Conservation (phyloP, 176 grass and related monocot species). For the Eragrostis curvula region DNA sequence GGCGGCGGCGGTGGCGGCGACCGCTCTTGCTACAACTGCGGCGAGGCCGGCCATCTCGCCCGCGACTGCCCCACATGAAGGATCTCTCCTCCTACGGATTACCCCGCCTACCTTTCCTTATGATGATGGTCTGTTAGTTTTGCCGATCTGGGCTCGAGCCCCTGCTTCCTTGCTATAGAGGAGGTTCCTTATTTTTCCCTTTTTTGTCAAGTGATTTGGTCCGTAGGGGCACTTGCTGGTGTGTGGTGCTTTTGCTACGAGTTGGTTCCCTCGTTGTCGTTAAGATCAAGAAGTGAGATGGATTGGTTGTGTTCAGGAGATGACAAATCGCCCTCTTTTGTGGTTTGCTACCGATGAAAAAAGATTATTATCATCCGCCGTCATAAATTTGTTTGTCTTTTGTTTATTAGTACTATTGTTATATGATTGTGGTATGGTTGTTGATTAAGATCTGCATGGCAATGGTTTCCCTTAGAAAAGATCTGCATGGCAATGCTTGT, state of each 20-base stretch:
- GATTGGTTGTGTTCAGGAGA: constrained; percentile 41
- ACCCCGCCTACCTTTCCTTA: constrained; percentile 23
- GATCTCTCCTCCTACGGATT: constrained; percentile 16
- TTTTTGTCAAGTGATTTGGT: not conserved
- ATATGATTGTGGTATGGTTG: not conserved
- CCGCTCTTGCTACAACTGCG: constrained; percentile 88
- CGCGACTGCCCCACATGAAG: constrained; percentile 69
- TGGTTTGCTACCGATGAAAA: constrained; percentile 15
- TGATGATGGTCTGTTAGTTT: constrained; percentile 42
- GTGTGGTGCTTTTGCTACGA: constrained; percentile 29
- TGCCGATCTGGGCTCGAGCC: constrained; percentile 45
- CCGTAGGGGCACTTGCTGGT: not conserved
- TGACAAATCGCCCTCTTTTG: constrained; percentile 13
- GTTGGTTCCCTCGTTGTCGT: constrained; percentile 17
- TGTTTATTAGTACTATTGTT: not conserved
- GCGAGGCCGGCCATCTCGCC: constrained; percentile 78
- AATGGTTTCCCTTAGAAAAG: no score
- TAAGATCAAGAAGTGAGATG: constrained; percentile 29
- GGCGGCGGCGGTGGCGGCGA: constrained; percentile 58
- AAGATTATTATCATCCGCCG: constrained; percentile 13
- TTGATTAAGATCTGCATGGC: not conserved
- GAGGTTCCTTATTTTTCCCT: not conserved
- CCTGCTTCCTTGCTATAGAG: constrained; percentile 14
- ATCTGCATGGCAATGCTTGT: not conserved
- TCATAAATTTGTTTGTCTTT: not conserved